Conservation (phyloP, 352 stramenopile species). For the Lagenidium giganteum region DNA sequence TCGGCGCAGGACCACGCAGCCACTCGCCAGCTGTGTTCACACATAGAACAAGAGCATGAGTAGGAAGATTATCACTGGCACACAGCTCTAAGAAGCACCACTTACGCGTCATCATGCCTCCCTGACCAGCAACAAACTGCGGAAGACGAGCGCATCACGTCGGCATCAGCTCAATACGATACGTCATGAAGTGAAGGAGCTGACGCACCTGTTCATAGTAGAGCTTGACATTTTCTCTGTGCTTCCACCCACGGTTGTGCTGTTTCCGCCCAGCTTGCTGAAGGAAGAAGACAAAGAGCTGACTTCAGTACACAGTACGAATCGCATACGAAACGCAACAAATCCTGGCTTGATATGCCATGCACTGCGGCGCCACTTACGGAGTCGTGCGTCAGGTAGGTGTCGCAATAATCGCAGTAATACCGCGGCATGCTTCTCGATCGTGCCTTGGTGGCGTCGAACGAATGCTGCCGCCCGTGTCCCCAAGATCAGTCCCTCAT, state of each 20-base stretch:
- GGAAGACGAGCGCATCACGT: too few relatives aligned
- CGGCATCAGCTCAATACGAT: too few relatives aligned
- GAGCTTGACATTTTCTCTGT: conserved; percentile 92
- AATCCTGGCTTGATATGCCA: background rate
- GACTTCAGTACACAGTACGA: conserved; percentile 12
- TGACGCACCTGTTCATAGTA: too few relatives aligned
- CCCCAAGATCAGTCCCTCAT: too few relatives aligned
- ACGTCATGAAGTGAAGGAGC: conserved; percentile 1
- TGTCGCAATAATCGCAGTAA: conserved; percentile 95
- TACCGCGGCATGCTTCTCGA: conserved; percentile 84
- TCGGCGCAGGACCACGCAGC: conserved; percentile 35
- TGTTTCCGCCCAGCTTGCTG: conserved; percentile 90
- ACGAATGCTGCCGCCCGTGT: background rate
- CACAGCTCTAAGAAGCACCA: background rate
- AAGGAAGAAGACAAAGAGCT: background rate
- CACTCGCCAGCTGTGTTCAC: conserved; percentile 57
- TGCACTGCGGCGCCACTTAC: conserved; percentile 22
- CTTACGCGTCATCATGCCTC: conserved; percentile 75
- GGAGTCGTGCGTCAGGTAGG: conserved; percentile 93
- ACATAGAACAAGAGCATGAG: background rate
- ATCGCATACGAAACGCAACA: conserved; percentile 1
- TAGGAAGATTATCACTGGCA: background rate
- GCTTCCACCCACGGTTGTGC: conserved; percentile 94
- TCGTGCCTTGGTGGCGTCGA: background rate
- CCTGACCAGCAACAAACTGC: conserved; percentile 77